Base-by-base conservation (phyloP, 768 basidiomycete genomes). In the Calvatia gigantea region DNA sequence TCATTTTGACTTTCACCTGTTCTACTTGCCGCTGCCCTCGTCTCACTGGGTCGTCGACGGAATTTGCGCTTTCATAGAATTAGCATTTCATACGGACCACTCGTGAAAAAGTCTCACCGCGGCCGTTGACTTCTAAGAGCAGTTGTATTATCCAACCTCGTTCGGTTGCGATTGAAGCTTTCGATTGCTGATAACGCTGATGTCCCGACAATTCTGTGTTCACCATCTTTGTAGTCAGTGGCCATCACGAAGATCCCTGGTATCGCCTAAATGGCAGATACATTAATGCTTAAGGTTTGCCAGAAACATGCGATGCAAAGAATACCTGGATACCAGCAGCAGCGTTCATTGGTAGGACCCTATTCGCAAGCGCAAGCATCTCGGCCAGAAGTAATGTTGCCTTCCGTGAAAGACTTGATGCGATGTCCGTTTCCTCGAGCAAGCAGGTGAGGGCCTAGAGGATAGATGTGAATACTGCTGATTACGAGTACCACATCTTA, bases 321-420 rank as follows among this genome's bases (percentile, higher is more conserved):
- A 48, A 51, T 48, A 88, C 92, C 77, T 98, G 96, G 27, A 97
- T 84, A 38, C 81, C 81, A 2, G 94, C 90, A 1, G 96, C 94
- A 43, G 88, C 73, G 4, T 83, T 75, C 28, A 93, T 70, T 3
- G 97, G 96, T 7, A 99, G 69, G 2, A 98, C 85, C 54, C 86
- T 80, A 63, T 95, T 98, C 4, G 91, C 85, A 71, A 94, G 84
- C 37, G 91, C 87, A 52, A 99, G 78, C 2, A 98, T 73, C 67
- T 98, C 96, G 7, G 92, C 94, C 73, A 98, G 84, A 23, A 99
- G 77, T 2, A 96, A 68, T 0, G 91, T 96, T 2, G 94, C 94
- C 67, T 97, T 98, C 35, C 91, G 83, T 25, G 89, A 84, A n/a
- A 94, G 68, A 64, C 75, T 86, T 3, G 85, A 82, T 2, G 86